Percentiles rank a stretch among this genome's conserved stretches.
Conservation (phyloP, 257 asterid genomes). For the Solanum bukasovii region DNA sequence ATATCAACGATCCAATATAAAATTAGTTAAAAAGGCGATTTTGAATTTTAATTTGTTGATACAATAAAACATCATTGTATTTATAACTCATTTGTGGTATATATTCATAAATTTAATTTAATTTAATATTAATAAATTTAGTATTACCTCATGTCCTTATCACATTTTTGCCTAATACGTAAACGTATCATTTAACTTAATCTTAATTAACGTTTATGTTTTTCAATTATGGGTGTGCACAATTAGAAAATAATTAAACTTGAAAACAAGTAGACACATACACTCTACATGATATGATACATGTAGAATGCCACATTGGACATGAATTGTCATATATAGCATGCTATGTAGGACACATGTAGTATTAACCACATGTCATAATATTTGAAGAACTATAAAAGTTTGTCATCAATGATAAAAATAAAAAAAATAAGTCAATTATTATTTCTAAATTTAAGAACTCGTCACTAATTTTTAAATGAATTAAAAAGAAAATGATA, state of each 20-base stretch:
- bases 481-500: not conserved
- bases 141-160: not conserved
- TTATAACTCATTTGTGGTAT: not conserved
- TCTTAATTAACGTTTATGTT: no score
- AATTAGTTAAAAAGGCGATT: not conserved
- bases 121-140: not conserved
- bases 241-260: no score
- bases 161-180: not conserved
- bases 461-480: not conserved
- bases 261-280: no score
- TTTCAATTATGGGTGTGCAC: no score
- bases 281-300: no score
- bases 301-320: no score
- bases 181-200: no score
- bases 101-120: not conserved
- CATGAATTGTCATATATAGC: not conserved
- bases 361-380: no score
- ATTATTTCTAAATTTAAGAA: no score
- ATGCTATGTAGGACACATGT: no score
- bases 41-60: fast-evolving
- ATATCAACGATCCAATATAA: not conserved
- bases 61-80: not conserved
- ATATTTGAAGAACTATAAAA: not conserved
- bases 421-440: not conserved
- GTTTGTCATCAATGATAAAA: no score